Evolutionary conservation across 2,329 filamentous ascomycete species (phyloP).

Genomic region (Saccharata proteae): DNA sequence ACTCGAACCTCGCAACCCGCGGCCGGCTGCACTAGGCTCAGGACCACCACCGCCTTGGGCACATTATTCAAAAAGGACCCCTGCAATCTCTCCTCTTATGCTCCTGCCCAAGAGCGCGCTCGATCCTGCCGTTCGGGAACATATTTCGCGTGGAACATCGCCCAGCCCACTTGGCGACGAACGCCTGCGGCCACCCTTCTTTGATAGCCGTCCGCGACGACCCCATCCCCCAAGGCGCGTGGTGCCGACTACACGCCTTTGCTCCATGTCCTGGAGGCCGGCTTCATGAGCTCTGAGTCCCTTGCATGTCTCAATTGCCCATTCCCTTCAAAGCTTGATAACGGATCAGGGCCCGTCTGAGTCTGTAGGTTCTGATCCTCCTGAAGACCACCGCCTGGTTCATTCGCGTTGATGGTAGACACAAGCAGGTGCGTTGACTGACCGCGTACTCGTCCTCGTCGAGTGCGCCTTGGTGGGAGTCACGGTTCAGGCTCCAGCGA

Average conservation of each 20-base stretch:
- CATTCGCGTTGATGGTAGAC: constrained; percentile 8
- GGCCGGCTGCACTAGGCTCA: constrained; percentile 6
- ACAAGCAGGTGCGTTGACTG: constrained; percentile 5
- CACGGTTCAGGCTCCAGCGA: too few relatives aligned
- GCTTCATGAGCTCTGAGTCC: constrained; percentile 4
- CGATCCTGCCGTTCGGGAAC: constrained; percentile 1
- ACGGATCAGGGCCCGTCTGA: constrained; percentile 7
- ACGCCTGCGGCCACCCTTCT: constrained; percentile 5
- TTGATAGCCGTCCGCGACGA: too few relatives aligned
- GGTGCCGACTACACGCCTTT: constrained; percentile 5
- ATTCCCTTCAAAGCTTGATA: constrained; percentile 8
- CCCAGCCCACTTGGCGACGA: constrained; percentile 1
- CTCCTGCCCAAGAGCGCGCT: background rate
- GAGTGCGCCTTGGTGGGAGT: constrained; percentile 2
- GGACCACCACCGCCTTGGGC: constrained; percentile 1
- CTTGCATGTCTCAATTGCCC: constrained; percentile 9
- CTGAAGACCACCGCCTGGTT: constrained; percentile 4
- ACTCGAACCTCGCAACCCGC: constrained; percentile 1
- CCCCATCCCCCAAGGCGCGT: too few relatives aligned
- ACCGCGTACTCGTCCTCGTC: constrained; percentile 1
- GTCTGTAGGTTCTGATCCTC: constrained; percentile 4
- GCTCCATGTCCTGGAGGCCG: constrained; percentile 6
- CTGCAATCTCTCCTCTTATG: constrained; percentile 8
- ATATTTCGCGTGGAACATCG: constrained; percentile 5
- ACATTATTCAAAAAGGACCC: constrained; percentile 8